Evolutionary conservation across 164 flowering plant genomes (phyloP).

Genomic region (Annona squamosa): DNA sequence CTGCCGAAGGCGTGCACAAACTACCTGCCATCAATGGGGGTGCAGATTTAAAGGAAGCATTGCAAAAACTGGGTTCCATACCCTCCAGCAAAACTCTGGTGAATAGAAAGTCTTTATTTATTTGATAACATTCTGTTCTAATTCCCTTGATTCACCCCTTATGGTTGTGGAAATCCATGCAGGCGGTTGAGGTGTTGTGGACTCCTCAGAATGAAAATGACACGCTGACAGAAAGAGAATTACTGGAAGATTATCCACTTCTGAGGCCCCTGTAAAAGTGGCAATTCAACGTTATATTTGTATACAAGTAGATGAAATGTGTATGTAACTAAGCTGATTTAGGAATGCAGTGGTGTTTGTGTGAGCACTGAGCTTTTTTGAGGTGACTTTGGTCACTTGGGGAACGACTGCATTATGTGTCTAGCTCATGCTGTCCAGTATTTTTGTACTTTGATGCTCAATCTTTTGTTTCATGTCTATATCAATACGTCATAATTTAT

Average conservation of each 20-base stretch:
- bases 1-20: constrained; percentile 77
- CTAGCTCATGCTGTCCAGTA: neutral
- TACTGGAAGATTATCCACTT: constrained; percentile 90
- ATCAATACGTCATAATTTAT: too few species aligned
- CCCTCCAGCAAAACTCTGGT: constrained; percentile 66
- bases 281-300: neutral
- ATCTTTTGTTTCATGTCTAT: too few species aligned
- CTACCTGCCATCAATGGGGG: constrained; percentile 70
- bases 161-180: constrained; percentile 11
- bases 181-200: constrained; percentile 98
- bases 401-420: neutral
- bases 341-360: neutral
- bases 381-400: neutral
- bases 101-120: constrained; percentile 7
- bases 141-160: neutral
- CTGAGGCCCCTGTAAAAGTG: constrained; percentile 61
- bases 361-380: neutral
- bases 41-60: constrained; percentile 73
- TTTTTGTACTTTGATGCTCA: too few species aligned
- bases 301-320: neutral
- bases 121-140: neutral
- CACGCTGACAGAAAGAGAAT: constrained; percentile 69
- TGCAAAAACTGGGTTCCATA: constrained; percentile 83
- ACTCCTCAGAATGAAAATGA: constrained; percentile 93
- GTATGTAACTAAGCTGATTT: neutral